Base-by-base conservation (phyloP, 1,284 basidiomycete species). In the Sanghuangporus sanghuang region DNA sequence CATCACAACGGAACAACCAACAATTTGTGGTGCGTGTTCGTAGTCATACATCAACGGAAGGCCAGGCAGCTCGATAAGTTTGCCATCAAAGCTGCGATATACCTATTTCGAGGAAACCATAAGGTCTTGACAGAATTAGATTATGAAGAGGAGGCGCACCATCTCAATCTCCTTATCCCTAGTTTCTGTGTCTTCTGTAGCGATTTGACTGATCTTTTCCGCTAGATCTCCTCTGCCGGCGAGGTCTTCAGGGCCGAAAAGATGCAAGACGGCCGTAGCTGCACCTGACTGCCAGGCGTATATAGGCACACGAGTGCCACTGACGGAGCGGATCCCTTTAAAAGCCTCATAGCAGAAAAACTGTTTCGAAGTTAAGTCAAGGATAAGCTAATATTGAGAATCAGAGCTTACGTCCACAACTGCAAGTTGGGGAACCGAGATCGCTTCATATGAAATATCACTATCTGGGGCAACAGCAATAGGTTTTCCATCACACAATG, bases 31-130 rank as follows among this genome's bases (percentile, higher is more conserved):
- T 6, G 16, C 3, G 32, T 55, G 39, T 18, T 64, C 64, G 39
- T 64, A 64, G 27, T 64, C 59, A 54, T 64, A 58, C 64, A 64
- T 64, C 21, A 50, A 59, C 6, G 54, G 58, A 23, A 64, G 42
- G 6, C 63, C 63, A 6, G 59, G 58, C 6, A 60, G 14, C 48
- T 57, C 54, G 32, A 64, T 18, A 6, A 64, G 48, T 12, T 61
- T 21, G 1, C 40, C 58, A 6, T 50, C 59, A 27, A 21, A 18
- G 16, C 48, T 57, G 14, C 38, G 18, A 40, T 50, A 48, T 9
- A 57, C 50, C 59, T 64, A 49, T 11, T 23, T 32, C 12, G 18
- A 57, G 7, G 23, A 12, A 39, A 42, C 14, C 23, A 12, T 59
- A 36, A 27, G 16, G 1, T 14, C n/a, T 8, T 11, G 27, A n/a